Evolutionary conservation across 345 rosid species (phyloP), one percentile per base, ranked within the genome.

Genomic region (Chamaenerion angustifolium): DNA sequence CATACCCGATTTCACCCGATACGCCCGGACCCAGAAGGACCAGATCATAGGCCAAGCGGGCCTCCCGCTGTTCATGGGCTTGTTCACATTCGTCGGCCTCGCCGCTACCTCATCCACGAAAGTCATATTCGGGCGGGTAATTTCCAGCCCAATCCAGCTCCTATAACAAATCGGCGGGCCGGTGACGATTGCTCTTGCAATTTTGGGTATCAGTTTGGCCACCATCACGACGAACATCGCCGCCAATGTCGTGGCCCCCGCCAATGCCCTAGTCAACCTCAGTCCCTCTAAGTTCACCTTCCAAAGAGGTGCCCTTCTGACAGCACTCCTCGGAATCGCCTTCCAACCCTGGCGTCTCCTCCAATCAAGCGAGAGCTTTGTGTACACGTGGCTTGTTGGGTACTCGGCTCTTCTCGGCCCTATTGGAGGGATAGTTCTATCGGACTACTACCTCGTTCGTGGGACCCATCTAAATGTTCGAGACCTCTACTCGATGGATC

Each of bases 391-490:
- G 98, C 65, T 86, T 15, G 78, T 90, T 9, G 92, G 98, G 0
- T 86, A 90, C 67, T 90, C 98, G 0, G 98, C 95, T 0, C 62
- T 90, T 37, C 56, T 90, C 37, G 98, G 98, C 49, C 95, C 98
- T 0, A 83, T 86, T 13, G 92, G 92, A 0, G 95, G 94, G 15
- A 71, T 90, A 45, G 19, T 90, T 13, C 49, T 90, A 6, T 75
- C 73, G 0, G 98, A 90, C 75, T 90, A 90, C 63, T 86, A 83
- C 52, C 69, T 86, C 1, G 65, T 90, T 61, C 79, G 52, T 4
- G 47, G 60, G 16, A 70, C 54, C 19, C 67, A 65, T 19, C 61
- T 90, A n/a, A 78, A 66, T 43, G 45, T 78, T 40, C 45, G 51
- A 46, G 95, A 86, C 27, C 49, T 90, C 46, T 90, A 83, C 57